phyloP scores from a whole-genome alignment of 257 asterid species.

The Cruciata laevipes region DNA sequence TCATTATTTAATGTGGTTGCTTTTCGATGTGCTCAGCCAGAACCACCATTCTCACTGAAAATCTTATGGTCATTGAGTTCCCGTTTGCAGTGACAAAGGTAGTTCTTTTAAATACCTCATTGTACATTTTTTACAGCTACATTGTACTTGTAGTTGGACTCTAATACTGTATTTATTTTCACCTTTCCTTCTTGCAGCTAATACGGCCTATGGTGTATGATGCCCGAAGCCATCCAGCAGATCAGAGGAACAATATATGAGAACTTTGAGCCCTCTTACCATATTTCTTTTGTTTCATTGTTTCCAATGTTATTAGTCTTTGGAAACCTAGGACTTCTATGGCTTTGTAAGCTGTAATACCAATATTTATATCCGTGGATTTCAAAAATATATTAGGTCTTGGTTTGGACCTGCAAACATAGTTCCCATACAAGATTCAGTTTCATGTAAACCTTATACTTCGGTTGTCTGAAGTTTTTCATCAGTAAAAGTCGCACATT shows the following conservation, averaged over 20 bases:
- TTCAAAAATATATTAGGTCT: not conserved
- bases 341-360: constrained; percentile 20
- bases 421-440: not conserved
- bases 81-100: constrained; percentile 11
- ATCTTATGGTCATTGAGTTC: constrained; percentile 28
- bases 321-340: constrained; percentile 13
- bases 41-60: constrained; percentile 25
- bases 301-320: constrained; percentile 4
- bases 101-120: not conserved
- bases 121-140: not conserved
- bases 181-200: constrained; percentile 20
- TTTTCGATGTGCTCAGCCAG: constrained; percentile 27
- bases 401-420: constrained; percentile 6
- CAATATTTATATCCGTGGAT: constrained; percentile 12
- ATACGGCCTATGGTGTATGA: constrained; percentile 34
- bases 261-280: constrained; percentile 18
- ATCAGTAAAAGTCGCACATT: not conserved
- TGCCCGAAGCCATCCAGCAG: constrained; percentile 35
- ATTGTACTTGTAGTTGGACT: constrained; percentile 7
- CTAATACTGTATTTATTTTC: constrained; percentile 18
- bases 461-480: not conserved
- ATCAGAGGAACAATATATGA: constrained; percentile 26
- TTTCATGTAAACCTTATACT: constrained; percentile 8
- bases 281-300: constrained; percentile 14
- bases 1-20: not conserved